Percentiles rank a stretch among this genome's conserved stretches.
Evolutionary conservation across 2,329 filamentous ascomycete species (phyloP).

Genomic region (Graphilbum ipis-grandicollis): DNA sequence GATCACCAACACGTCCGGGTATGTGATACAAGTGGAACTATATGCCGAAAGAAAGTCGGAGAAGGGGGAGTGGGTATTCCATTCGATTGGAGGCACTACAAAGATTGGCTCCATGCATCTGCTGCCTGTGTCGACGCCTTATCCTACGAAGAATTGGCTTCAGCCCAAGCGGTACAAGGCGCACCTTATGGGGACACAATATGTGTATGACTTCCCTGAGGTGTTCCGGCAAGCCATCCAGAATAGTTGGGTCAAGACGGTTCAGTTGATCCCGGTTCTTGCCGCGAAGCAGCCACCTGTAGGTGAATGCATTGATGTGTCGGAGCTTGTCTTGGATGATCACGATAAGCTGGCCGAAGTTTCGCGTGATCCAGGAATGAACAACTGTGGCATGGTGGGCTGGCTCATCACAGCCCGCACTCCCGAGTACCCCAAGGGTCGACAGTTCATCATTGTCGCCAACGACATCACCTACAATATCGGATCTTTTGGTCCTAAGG

Average conservation of each 20-base stretch:
- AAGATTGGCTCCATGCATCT: constrained; percentile 94
- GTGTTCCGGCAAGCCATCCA: constrained; percentile 96
- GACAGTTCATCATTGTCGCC: constrained; percentile 89
- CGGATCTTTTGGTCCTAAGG: constrained; percentile 87
- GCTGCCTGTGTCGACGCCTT: constrained; percentile 76
- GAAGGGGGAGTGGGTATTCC: constrained; percentile 96
- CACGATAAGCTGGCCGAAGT: constrained; percentile 84
- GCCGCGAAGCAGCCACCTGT: constrained; percentile 65
- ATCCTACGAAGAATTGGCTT: constrained; percentile 95
- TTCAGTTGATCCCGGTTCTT: constrained; percentile 56
- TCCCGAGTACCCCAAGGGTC: constrained; percentile 83
- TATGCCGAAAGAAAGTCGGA: constrained; percentile 97
- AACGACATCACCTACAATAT: constrained; percentile 99
- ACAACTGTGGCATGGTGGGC: constrained; percentile 94
- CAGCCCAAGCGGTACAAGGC: constrained; percentile 99
- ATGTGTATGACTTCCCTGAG: constrained; percentile 99
- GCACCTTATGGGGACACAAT: constrained; percentile 97
- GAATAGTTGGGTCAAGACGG: constrained; percentile 73
- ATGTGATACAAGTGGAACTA: constrained; percentile 92
- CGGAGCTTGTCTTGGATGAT: constrained; percentile 88
- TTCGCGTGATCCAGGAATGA: constrained; percentile 84
- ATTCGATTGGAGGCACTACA: constrained; percentile 86
- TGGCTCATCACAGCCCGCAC: constrained; percentile 93
- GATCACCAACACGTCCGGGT: constrained; percentile 96
- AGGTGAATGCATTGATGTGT: constrained; percentile 87